Percentiles rank a stretch among this genome's conserved stretches.
Conservation (phyloP, 805 yeast species). For the Nakazawaea ernobii region DNA sequence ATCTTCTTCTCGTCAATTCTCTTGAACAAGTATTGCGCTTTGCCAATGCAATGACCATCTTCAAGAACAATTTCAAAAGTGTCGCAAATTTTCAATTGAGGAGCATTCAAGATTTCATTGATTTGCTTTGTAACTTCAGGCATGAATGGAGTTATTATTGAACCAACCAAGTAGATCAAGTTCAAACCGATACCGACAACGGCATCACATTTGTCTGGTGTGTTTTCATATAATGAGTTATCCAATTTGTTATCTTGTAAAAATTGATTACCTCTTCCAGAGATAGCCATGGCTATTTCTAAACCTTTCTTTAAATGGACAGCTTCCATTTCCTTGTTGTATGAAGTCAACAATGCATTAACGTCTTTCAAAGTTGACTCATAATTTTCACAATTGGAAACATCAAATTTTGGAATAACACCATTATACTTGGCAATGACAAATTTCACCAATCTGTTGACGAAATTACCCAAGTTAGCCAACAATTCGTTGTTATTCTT, state of each 20-base stretch:
- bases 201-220: slow-evolving; percentile 81
- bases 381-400: slow-evolving; percentile 42
- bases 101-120: slow-evolving; percentile 75
- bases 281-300: slow-evolving; percentile 84
- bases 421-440: slow-evolving; percentile 88
- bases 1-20: slow-evolving; percentile 89
- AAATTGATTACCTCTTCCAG: slow-evolving; percentile 91
- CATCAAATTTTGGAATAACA: slow-evolving; percentile 67
- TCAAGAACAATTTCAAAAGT: slow-evolving; percentile 60
- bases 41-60: slow-evolving; percentile 83
- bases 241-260: slow-evolving; percentile 95
- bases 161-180: slow-evolving; percentile 77
- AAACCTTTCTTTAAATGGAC: slow-evolving; percentile 83
- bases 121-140: slow-evolving; percentile 76
- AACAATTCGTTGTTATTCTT: slow-evolving; percentile 90
- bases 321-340: slow-evolving; percentile 68
- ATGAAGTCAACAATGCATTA: slow-evolving; percentile 52
- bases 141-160: slow-evolving; percentile 82
- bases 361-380: slow-evolving; percentile 47
- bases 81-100: slow-evolving; percentile 72
- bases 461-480: slow-evolving; percentile 96
- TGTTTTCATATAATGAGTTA: slow-evolving; percentile 70
- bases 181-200: slow-evolving; percentile 90
- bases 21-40: slow-evolving; percentile 85
- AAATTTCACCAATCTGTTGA: slow-evolving; percentile 88